These are phyloP conservation scores for Aegilops bicornis DNA, from an alignment of 176 grass and related monocot species.

Conservation along the genomic window DNA sequence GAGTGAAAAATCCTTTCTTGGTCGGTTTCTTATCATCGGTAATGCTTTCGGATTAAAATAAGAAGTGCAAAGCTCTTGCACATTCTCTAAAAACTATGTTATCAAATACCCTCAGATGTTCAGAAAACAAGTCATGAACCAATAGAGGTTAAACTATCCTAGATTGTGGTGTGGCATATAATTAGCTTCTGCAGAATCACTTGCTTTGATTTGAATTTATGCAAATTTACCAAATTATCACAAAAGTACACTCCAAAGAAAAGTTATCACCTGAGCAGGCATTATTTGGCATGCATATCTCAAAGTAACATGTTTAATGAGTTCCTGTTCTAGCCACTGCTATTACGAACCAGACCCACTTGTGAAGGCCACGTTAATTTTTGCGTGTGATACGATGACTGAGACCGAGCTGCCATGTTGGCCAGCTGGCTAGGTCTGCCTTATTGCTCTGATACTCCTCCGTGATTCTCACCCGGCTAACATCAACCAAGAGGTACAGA, in stretches of 20 bases:
- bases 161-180: constrained; percentile 8
- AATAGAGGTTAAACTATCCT: neutral
- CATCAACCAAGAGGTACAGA: neutral
- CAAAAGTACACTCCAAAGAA: neutral
- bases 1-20: neutral
- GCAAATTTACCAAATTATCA: neutral
- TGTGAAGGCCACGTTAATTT: neutral
- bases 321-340: neutral
- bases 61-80: neutral
- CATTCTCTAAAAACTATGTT: neutral
- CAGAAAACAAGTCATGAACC: neutral
- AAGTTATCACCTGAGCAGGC: neutral
- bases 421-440: neutral
- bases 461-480: neutral
- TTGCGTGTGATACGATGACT: neutral
- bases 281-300: neutral
- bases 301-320: neutral
- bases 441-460: neutral
- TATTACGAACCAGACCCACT: neutral
- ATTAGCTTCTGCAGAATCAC: neutral
- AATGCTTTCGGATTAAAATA: neutral
- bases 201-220: neutral
- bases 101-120: neutral
- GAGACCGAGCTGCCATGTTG: neutral
- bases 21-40: neutral